These are phyloP conservation scores for Pythium aquatile DNA, from an alignment of 352 stramenopile genomes.

Conservation along the genomic window DNA sequence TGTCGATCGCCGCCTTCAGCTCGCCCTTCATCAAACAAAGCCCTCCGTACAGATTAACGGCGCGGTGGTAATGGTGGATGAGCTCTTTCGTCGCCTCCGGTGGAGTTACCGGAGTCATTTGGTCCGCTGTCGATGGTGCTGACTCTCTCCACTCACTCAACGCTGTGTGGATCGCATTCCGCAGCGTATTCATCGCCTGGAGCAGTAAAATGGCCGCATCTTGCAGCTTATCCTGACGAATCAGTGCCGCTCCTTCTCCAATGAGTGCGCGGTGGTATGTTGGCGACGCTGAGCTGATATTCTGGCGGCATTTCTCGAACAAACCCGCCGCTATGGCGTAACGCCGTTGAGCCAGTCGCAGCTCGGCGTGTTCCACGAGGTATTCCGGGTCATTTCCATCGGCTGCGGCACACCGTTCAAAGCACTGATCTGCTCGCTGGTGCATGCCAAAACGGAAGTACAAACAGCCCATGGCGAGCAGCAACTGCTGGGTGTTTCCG, in stretches of 20 bases:
- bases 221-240: constrained; percentile 44
- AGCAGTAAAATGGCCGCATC: constrained; percentile 38
- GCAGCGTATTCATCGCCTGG: constrained; percentile 40
- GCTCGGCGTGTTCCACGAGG: constrained; percentile 45
- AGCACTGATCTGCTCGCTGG: constrained; percentile 45
- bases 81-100: constrained; percentile 21
- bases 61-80: constrained; percentile 37
- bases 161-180: constrained; percentile 22
- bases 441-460: constrained; percentile 56
- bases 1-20: constrained; percentile 47
- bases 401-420: constrained; percentile 35
- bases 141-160: background rate
- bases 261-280: constrained; percentile 48
- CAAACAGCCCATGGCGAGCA: constrained; percentile 51
- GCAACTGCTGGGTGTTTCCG: constrained; percentile 26
- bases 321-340: constrained; percentile 30
- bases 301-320: constrained; percentile 40
- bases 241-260: constrained; percentile 38
- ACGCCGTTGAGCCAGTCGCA: constrained; percentile 46
- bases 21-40: constrained; percentile 55
- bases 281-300: constrained; percentile 26
- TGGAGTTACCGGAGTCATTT: background rate
- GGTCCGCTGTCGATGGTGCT: background rate
- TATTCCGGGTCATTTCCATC: constrained; percentile 41
- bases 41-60: constrained; percentile 44